These are phyloP conservation scores for Pythium aristosporum DNA, from an alignment of 352 stramenopile genomes.

Conservation along the genomic window DNA sequence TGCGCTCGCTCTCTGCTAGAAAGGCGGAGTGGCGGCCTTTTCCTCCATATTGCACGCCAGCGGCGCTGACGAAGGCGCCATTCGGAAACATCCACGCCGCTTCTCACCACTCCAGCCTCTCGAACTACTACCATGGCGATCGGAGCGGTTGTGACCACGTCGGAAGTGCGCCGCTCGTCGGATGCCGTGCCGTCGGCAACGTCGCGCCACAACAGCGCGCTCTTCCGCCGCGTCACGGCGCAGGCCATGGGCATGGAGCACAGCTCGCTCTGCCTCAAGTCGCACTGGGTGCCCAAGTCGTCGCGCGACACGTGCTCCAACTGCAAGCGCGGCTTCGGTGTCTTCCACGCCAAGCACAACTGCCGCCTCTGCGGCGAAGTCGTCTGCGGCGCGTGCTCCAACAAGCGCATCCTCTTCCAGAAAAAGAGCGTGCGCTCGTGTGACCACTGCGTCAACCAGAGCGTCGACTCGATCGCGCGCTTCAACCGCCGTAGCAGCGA, in stretches of 20 bases:
- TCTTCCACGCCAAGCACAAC: slow-evolving; percentile 72
- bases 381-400: slow-evolving; percentile 72
- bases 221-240: slow-evolving; percentile 63
- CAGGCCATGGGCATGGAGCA: slow-evolving; percentile 67
- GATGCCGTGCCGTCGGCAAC: slow-evolving; percentile 3
- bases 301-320: slow-evolving; percentile 62
- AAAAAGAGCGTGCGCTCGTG: slow-evolving; percentile 74
- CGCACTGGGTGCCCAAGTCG: slow-evolving; percentile 76
- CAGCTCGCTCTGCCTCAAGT: slow-evolving; percentile 66
- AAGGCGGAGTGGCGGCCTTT: not conserved
- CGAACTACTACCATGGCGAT: not conserved
- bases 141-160: not conserved
- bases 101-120: not conserved
- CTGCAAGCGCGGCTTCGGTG: slow-evolving; percentile 57
- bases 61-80: not conserved
- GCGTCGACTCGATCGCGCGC: slow-evolving; percentile 45
- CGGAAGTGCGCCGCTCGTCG: not conserved
- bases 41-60: too few relatives aligned
- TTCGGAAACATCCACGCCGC: not conserved
- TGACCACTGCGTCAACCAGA: slow-evolving; percentile 71
- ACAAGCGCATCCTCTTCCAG: slow-evolving; percentile 67
- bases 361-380: slow-evolving; percentile 79
- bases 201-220: slow-evolving; percentile 24
- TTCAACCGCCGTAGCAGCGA: slow-evolving; percentile 44
- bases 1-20: not conserved